Evolutionary conservation across 257 asterid species (phyloP).

Genomic region (Scutellaria baicalensis): DNA sequence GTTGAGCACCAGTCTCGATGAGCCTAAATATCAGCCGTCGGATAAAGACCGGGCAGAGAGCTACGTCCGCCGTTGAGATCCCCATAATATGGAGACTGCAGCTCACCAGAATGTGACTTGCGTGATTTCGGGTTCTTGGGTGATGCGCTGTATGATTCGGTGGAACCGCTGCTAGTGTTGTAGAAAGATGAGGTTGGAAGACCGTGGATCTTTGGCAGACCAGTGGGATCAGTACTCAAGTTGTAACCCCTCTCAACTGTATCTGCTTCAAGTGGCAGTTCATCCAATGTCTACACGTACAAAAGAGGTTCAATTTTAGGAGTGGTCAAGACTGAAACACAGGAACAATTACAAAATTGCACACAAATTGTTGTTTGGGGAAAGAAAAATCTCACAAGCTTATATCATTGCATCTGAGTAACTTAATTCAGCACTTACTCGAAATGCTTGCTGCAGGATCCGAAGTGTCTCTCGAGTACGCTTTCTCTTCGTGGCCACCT

Average conservation of each 20-base stretch:
- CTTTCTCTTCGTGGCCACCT: slow-evolving; percentile 79
- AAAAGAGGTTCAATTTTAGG: background rate
- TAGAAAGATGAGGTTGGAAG: slow-evolving; percentile 77
- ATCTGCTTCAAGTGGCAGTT: slow-evolving; percentile 89
- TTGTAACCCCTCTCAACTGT: slow-evolving; percentile 85
- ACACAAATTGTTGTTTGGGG: too few relatives aligned
- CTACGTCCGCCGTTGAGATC: slow-evolving; percentile 66
- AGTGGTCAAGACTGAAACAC: background rate
- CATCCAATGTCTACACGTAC: slow-evolving; percentile 65
- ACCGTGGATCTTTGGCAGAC: slow-evolving; percentile 89
- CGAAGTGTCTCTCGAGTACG: slow-evolving; percentile 83
- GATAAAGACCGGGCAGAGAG: slow-evolving; percentile 34
- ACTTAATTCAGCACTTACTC: slow-evolving; percentile 43
- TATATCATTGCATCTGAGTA: background rate
- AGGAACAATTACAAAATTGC: too few relatives aligned
- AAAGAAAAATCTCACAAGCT: background rate
- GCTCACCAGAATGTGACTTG: slow-evolving; percentile 85
- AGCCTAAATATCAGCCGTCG: slow-evolving; percentile 41
- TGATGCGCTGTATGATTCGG: slow-evolving; percentile 49
- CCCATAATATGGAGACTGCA: slow-evolving; percentile 45
- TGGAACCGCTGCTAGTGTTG: slow-evolving; percentile 39
- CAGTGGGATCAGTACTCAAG: slow-evolving; percentile 63
- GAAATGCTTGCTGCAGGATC: slow-evolving; percentile 88
- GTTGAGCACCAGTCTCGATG: background rate
- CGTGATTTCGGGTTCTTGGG: slow-evolving; percentile 54